Evolutionary conservation across 2,329 filamentous ascomycete genomes (phyloP).

Genomic region (Samsoniella hepiali): DNA sequence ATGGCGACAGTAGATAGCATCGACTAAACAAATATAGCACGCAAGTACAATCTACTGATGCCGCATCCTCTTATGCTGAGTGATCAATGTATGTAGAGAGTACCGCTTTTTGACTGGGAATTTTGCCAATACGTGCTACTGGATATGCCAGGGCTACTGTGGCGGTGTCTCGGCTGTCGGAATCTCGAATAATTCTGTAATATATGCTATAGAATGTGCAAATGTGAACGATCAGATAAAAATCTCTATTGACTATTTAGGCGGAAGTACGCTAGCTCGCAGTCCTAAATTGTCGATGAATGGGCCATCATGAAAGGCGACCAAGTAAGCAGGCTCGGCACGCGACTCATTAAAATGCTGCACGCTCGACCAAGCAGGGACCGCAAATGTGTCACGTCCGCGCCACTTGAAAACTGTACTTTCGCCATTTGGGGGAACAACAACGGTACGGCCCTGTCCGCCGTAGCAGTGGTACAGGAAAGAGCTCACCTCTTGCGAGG

Average conservation of each 20-base stretch:
- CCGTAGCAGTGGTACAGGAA: slow-evolving; percentile 52
- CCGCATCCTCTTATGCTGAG: too few relatives aligned
- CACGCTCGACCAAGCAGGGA: slow-evolving; percentile 50
- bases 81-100: too few relatives aligned
- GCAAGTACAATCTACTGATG: too few relatives aligned
- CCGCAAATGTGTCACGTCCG: slow-evolving; percentile 49
- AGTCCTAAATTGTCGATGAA: slow-evolving; percentile 28
- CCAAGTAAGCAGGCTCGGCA: slow-evolving; percentile 31
- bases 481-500: slow-evolving; percentile 45
- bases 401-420: slow-evolving; percentile 42
- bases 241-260: not conserved
- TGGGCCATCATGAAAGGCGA: slow-evolving; percentile 35
- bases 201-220: too few relatives aligned
- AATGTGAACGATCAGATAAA: too few relatives aligned
- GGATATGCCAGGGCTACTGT: too few relatives aligned
- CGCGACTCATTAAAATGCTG: slow-evolving; percentile 40
- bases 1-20: slow-evolving; percentile 42
- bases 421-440: slow-evolving; percentile 33
- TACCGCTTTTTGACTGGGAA: too few relatives aligned
- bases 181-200: too few relatives aligned
- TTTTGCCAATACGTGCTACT: too few relatives aligned
- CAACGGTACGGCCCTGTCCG: slow-evolving; percentile 41
- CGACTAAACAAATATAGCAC: not conserved
- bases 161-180: too few relatives aligned
- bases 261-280: not conserved